Evolutionary conservation across 2,329 filamentous ascomycete genomes (phyloP).

Genomic region (Diplodia scrobiculata): DNA sequence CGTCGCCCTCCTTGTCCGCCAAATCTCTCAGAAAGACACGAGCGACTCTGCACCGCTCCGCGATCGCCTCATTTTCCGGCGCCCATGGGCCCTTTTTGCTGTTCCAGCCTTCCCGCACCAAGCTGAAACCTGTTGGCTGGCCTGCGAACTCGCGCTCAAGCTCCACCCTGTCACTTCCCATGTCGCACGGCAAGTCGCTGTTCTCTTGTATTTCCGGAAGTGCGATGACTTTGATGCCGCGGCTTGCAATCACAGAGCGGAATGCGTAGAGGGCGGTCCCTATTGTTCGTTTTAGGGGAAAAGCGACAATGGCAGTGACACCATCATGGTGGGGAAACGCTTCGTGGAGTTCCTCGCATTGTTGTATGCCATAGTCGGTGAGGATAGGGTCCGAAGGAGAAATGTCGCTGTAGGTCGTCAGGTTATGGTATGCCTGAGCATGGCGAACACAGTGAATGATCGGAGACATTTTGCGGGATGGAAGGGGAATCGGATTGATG

Average conservation of each 20-base stretch:
- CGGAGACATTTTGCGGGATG: constrained; percentile 37
- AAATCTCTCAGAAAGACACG: constrained; percentile 58
- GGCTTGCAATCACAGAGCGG: constrained; percentile 44
- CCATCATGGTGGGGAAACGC: constrained; percentile 63
- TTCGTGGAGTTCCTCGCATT: constrained; percentile 58
- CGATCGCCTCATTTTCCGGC: constrained; percentile 54
- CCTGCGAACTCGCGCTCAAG: constrained; percentile 63
- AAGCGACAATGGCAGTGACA: constrained; percentile 71
- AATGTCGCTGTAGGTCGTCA: constrained; percentile 62
- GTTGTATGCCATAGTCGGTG: constrained; percentile 68
- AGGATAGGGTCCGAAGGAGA: constrained; percentile 70
- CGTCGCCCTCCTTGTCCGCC: constrained; percentile 57
- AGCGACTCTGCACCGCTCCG: constrained; percentile 62
- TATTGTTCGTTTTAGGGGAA: constrained; percentile 74
- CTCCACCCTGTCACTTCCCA: constrained; percentile 59
- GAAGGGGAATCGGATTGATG: no score
- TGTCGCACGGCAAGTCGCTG: constrained; percentile 71
- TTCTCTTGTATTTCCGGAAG: constrained; percentile 78
- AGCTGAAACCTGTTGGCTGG: constrained; percentile 61
- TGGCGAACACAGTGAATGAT: constrained; percentile 71
- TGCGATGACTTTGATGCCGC: constrained; percentile 58
- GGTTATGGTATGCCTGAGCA: constrained; percentile 77
- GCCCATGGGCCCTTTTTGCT: constrained; percentile 55
- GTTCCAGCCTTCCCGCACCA: constrained; percentile 67
- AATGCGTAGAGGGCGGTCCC: constrained; percentile 73